Evolutionary conservation across 2,329 filamentous ascomycete species (phyloP).

Genomic region (Talaromyces atroroseus): DNA sequence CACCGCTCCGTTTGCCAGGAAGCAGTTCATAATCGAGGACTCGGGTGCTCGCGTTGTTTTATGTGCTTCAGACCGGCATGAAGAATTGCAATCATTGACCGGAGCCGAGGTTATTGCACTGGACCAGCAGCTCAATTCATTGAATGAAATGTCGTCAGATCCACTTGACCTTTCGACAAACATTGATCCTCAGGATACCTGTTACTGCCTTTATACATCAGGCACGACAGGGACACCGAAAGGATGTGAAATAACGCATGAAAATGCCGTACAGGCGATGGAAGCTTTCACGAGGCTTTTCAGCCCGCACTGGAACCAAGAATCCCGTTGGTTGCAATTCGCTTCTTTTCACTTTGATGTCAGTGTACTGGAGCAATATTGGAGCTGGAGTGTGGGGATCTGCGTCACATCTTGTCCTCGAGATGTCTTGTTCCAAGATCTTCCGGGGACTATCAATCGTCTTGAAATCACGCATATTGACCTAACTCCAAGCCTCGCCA

Average conservation of each 20-base stretch:
- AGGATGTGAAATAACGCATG: slow-evolving; percentile 81
- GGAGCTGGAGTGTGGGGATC: slow-evolving; percentile 90
- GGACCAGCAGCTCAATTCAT: slow-evolving; percentile 32
- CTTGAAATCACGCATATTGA: slow-evolving; percentile 85
- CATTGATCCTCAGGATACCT: slow-evolving; percentile 53
- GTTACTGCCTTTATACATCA: slow-evolving; percentile 82
- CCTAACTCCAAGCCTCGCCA: slow-evolving; percentile 79
- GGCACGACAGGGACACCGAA: slow-evolving; percentile 84
- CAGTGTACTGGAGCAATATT: slow-evolving; percentile 87
- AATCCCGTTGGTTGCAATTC: slow-evolving; percentile 84
- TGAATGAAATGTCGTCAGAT: slow-evolving; percentile 32
- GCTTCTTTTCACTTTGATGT: slow-evolving; percentile 94
- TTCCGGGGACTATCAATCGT: slow-evolving; percentile 64
- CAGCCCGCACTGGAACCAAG: slow-evolving; percentile 62
- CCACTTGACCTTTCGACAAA: slow-evolving; percentile 27
- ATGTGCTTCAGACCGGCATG: slow-evolving; percentile 45
- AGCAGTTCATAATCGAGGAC: slow-evolving; percentile 71
- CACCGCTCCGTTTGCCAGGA: slow-evolving; percentile 64
- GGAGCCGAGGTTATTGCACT: slow-evolving; percentile 43
- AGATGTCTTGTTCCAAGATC: slow-evolving; percentile 79
- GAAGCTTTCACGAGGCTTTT: slow-evolving; percentile 79
- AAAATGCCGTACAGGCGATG: slow-evolving; percentile 85
- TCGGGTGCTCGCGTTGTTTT: slow-evolving; percentile 62
- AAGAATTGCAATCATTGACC: slow-evolving; percentile 31
- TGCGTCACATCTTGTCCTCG: slow-evolving; percentile 74